Base-by-base conservation (phyloP, 257 asterid species). In the Solanum piurae region DNA sequence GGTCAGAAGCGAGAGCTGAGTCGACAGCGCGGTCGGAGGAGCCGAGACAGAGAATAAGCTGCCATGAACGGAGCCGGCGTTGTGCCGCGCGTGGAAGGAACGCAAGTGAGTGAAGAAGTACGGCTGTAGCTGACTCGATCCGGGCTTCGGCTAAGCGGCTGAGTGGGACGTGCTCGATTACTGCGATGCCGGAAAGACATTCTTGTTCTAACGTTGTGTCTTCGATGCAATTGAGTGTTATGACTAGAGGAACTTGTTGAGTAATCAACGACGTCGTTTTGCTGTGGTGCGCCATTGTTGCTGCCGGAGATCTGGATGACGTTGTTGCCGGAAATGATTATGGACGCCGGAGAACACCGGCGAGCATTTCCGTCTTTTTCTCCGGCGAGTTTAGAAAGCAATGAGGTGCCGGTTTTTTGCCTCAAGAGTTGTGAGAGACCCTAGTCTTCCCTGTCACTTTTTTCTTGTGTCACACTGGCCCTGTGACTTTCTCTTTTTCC, bases 71-170 rank as follows among this genome's bases (percentile, higher is more conserved):
- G 86, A 97, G 98, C 31, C 97, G 95, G 77, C 99, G 96, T 91
- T 97, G 99, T 20, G 99, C 99, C 18, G 99, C 99, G 91, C 99
- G 98, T 11, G 99, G 99, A 74, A 97, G 98, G 94, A 97, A 97
- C 10, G 98, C 92, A 64, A 97, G 95, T 49, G 99, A 97, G 93
- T 97, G 99, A 89, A 97, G 92, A 8, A 95, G 94, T 13, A 97
- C 99, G 46, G 96, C 98, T 83, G 95, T 87, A 66, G 98, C 99
- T 69, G 98, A 89, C 90, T 94, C 96, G 97, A 97, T 95, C 95
- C 94, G 95, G 16, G 98, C 92, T 38, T 93, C 97, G 6, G 98
- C 96, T 86, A 97, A 95, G 27, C 93, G 94, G 91, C 98, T 95
- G 85, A 97, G 96, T 25, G 98, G 95, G 80, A 95, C 98, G 95